phyloP scores from a whole-genome alignment of 2,329 filamentous ascomycete species.

The Calonectria ilicicola region DNA sequence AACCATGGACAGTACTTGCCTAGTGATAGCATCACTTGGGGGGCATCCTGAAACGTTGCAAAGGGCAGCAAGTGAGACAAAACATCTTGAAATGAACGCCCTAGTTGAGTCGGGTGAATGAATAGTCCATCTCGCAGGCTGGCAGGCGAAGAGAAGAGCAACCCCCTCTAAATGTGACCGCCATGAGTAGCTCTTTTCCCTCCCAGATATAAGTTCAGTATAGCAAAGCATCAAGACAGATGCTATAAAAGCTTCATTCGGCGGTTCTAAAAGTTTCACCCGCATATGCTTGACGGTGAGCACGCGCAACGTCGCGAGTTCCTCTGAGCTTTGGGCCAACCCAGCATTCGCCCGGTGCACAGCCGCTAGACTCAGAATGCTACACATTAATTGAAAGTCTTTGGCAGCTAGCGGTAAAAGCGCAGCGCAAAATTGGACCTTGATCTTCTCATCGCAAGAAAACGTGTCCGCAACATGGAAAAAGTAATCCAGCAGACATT shows the following conservation, averaged over 20 bases:
- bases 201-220: not conserved
- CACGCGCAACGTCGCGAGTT: not conserved
- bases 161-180: constrained; percentile 13
- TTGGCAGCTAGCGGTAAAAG: not conserved
- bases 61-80: constrained; percentile 10
- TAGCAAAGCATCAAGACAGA: constrained; percentile 11
- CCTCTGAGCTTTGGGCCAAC: not conserved
- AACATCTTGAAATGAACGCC: constrained; percentile 10
- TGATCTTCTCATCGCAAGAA: constrained; percentile 6
- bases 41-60: constrained; percentile 2
- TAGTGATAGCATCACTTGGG: not conserved
- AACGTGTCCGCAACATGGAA: not conserved
- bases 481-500: constrained; percentile 7
- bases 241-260: not conserved
- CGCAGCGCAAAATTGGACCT: not conserved
- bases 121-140: not conserved
- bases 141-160: not conserved
- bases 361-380: not conserved
- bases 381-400: not conserved
- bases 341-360: constrained; percentile 3
- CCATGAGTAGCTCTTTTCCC: constrained; percentile 1
- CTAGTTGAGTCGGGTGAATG: not conserved
- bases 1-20: not conserved
- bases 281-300: constrained; percentile 1
- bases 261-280: not conserved